Evolutionary conservation across 2,329 filamentous ascomycete species (phyloP), one percentile per base, ranked within the genome.

Genomic region (Trichophaea hybrida): DNA sequence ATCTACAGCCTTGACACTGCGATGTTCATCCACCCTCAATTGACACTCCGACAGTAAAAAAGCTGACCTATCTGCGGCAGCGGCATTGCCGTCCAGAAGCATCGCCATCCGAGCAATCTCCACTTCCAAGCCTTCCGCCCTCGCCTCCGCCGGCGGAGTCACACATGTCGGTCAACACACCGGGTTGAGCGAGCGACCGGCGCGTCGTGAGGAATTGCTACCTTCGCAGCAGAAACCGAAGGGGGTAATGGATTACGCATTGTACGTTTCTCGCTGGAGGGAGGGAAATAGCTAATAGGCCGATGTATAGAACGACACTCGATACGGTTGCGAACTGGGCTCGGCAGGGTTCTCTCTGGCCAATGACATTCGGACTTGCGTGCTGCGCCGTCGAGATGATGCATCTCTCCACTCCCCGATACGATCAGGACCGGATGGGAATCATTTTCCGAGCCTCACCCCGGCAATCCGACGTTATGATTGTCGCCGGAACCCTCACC

Each of bases 381-480:
- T 94, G 88, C 79, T 94, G 88, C 73, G 87, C 85, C 73, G 75
- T 94, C 71, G 88, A 94, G 72, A 94, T 94, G 88, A 94, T 94
- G 88, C 86, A 90, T 72, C 78, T 88, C 17, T 93, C 87, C 35
- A 88, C 86, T 62, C 88, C 88, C 12, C 84, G 88, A 38, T 93
- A 94, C 80, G 88, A 94, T 70, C 86, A 93, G 71, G 88, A 94
- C 74, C 82, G 88, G 38, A 77, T 91, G 61, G 88, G 88, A 65
- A 93, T 94, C 71, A 93, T 94, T 72, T 94, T 93, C 80, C 84
- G 88, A 68, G 88, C 87, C 60, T 91, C 86, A 12, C 88, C 88
- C 1, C 84, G 88, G 65, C 88, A 94, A 73, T 86, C 87, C 62
- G 88, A 94, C 73, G 85, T 94, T 66, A 93, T 94, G 88, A 93